A percentile compares a stretch with the other conserved stretches of the same genome.
phyloP scores from a whole-genome alignment of 495 filamentous ascomycete species.

The Aspergillus coremiiformis region DNA sequence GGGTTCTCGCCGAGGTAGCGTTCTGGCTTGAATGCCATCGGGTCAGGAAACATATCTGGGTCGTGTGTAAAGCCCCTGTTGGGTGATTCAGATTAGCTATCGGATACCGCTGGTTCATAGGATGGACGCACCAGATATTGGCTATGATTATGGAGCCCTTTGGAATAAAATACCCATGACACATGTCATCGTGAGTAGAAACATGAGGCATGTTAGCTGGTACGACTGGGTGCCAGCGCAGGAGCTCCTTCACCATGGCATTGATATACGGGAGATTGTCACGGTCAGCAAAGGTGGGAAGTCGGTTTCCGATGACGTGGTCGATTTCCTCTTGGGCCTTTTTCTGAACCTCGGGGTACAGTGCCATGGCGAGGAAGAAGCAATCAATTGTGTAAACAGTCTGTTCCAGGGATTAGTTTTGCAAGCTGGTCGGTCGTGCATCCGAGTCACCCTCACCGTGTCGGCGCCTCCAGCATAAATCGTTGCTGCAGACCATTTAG shows the following conservation, averaged over 20 bases:
- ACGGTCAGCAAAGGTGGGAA: constrained; percentile 20
- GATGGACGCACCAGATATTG: constrained; percentile 35
- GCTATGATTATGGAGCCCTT: constrained; percentile 38
- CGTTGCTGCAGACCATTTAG: constrained; percentile 44
- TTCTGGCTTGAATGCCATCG: constrained; percentile 12
- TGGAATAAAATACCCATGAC: constrained; percentile 45
- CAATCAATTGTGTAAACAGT: constrained; percentile 24
- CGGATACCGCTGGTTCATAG: background rate
- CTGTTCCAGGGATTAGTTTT: constrained; percentile 5
- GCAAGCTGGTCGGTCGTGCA: background rate
- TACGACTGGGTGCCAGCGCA: constrained; percentile 36
- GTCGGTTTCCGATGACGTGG: constrained; percentile 31
- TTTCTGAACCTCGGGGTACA: constrained; percentile 39
- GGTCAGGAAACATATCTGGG: background rate
- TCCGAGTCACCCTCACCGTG: constrained; percentile 21
- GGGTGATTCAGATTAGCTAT: background rate
- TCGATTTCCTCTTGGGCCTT: constrained; percentile 50
- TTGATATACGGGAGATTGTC: constrained; percentile 33
- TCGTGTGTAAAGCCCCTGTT: background rate
- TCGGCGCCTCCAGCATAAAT: constrained; percentile 54
- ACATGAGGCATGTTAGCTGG: constrained; percentile 47
- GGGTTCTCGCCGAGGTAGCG: constrained; percentile 24
- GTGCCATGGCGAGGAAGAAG: constrained; percentile 40
- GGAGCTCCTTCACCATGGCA: constrained; percentile 34
- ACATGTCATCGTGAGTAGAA: constrained; percentile 46